Base-by-base conservation (phyloP, 176 grass and related monocot species). In the Bonia amplexicaulis region DNA sequence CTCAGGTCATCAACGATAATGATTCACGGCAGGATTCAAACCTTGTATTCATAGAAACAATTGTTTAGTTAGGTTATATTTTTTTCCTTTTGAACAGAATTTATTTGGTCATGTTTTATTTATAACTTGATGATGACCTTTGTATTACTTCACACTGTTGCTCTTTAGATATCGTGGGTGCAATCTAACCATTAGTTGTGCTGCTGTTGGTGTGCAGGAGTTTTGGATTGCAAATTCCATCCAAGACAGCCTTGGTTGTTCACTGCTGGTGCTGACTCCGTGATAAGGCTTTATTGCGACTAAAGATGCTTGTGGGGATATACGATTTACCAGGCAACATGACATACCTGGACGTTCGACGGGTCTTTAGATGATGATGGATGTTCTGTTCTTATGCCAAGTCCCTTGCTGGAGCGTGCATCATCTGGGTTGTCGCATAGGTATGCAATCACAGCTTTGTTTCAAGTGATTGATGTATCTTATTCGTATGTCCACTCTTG, bases 141-240 rank as follows among this genome's bases (percentile, higher is more conserved):
- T 12, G 41, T 19, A 11, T 82, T 29, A 61, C n/a, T 60, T 66
- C 27, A 64, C 35, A 54, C 2, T 27, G 53, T 61, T 17, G 16
- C 68, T 19, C 17, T 52, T 7, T 5, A 14, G 78, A 78, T 73
- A 15, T 85, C 6, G 17, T 22, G 73, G 31, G 2, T 4, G 2
- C 35, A 65, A 12, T 52, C 19, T 46, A 53, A 88, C 62, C 17
- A 48, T 12, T 60, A 52, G 22, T 47, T 60, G 3, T 66, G 9
- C 73, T 63, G 5, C 64, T 74, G 45, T 66, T 40, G 40, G 7
- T 81, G 41, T 85, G 73, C 88, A 94, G 96, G 96, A 51, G 90
- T 99, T 64, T 71, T 94, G 64, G 93, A 94, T 80, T 99, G 96
- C 90, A 92, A 96, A 62, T 96, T 95, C 75, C 96, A 96, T 85